phyloP scores from a whole-genome alignment of 2,329 filamentous ascomycete species.

The Calonectria ilicicola region DNA sequence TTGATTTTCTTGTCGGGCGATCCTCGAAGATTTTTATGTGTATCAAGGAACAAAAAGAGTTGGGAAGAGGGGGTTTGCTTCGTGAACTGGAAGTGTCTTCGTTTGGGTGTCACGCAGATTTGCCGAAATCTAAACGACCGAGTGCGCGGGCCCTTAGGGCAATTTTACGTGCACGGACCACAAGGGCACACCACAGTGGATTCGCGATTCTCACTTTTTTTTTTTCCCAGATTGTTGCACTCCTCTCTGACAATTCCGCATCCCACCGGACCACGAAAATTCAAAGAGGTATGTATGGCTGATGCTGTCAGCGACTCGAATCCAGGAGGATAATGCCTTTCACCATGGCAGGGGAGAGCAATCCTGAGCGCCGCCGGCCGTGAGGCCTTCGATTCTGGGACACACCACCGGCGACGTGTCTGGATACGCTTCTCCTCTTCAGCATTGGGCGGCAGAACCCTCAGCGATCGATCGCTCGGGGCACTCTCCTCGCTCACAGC shows the following conservation, averaged over 20 bases:
- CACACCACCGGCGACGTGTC: constrained; percentile 35
- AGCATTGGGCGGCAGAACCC: constrained; percentile 79
- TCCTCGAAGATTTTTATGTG: constrained; percentile 72
- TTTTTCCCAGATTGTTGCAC: constrained; percentile 27
- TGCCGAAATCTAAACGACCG: constrained; percentile 49
- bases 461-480: constrained; percentile 66
- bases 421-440: constrained; percentile 74
- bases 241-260: constrained; percentile 42
- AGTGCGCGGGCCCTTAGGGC: constrained; percentile 55
- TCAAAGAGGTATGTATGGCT: constrained; percentile 60
- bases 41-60: constrained; percentile 46
- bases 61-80: constrained; percentile 41
- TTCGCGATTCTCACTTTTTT: constrained; percentile 28
- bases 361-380: constrained; percentile 57
- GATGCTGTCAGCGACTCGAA: constrained; percentile 46
- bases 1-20: constrained; percentile 70
- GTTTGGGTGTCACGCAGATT: constrained; percentile 49
- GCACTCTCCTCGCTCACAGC: constrained; percentile 78
- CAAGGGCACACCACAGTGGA: constrained; percentile 50
- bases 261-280: constrained; percentile 43
- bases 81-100: constrained; percentile 47
- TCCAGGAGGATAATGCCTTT: constrained; percentile 56
- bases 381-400: constrained; percentile 31
- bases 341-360: constrained; percentile 71
- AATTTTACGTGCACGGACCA: constrained; percentile 58